Percentiles rank a stretch among this genome's conserved stretches.
These are phyloP conservation scores for Piper longum DNA, from an alignment of 164 flowering plant species.

Conservation along the genomic window DNA sequence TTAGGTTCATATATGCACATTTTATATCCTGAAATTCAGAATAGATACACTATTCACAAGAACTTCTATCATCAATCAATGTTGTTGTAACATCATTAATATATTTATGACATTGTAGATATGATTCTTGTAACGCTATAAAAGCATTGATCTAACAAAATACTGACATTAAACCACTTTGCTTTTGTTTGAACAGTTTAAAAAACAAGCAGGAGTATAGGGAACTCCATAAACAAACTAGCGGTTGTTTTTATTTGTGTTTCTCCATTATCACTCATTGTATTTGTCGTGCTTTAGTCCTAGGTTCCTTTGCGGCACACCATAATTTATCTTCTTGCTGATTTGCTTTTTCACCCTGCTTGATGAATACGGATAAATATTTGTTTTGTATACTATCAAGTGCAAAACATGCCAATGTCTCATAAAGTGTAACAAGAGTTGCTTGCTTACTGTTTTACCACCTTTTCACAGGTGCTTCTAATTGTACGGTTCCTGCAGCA, in stretches of 20 bases:
- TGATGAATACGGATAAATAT: not conserved
- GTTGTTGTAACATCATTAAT: no score
- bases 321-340: not conserved
- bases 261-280: not conserved
- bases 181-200: no score
- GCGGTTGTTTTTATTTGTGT: not conserved
- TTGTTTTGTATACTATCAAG: not conserved
- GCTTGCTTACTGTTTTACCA: not conserved
- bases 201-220: no score
- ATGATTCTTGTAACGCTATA: no score
- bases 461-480: constrained; percentile 43
- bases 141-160: no score
- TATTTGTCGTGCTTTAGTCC: not conserved
- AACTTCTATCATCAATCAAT: no score
- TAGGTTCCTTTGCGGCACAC: not conserved
- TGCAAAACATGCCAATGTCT: not conserved
- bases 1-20: no score
- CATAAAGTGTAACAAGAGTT: not conserved
- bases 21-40: no score
- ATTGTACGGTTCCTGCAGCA: constrained; percentile 93
- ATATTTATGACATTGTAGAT: no score
- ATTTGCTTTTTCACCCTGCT: not conserved
- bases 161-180: no score
- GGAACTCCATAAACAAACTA: no score
- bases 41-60: no score